phyloP scores from a whole-genome alignment of 2,329 filamentous ascomycete species.

The Spiromastix sp. region DNA sequence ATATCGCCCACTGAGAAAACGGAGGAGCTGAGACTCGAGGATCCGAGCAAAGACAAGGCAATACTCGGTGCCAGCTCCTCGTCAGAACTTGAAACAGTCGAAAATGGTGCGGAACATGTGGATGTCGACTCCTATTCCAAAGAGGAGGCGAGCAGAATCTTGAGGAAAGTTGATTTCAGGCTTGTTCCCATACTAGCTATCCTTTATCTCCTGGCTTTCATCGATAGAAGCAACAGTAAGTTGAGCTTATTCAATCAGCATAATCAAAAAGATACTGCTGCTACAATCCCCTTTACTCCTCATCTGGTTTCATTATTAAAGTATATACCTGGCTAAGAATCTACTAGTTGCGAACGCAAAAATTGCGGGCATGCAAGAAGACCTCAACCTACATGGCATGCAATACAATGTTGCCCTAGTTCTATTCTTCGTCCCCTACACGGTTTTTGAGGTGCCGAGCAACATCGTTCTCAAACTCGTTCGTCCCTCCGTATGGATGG shows the following conservation, averaged over 20 bases:
- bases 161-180: conserved; percentile 31
- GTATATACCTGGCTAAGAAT: neutral
- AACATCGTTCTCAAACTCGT: conserved; percentile 35
- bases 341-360: conserved; percentile 26
- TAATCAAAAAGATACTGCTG: too few species aligned
- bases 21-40: conserved; percentile 1
- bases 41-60: conserved; percentile 1
- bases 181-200: conserved; percentile 32
- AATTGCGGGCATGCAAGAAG: conserved; percentile 19
- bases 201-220: conserved; percentile 61
- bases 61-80: neutral
- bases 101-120: conserved; percentile 5
- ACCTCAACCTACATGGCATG: conserved; percentile 21
- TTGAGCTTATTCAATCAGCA: too few species aligned
- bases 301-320: neutral
- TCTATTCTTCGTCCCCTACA: conserved; percentile 32
- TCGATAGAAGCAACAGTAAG: conserved; percentile 46
- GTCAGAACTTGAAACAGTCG: conserved; percentile 1
- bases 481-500: conserved; percentile 43
- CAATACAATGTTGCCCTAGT: conserved; percentile 43
- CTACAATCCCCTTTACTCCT: neutral
- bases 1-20: neutral
- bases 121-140: conserved; percentile 8
- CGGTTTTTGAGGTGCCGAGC: conserved; percentile 28
- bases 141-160: conserved; percentile 15